Evolutionary conservation across 1,284 basidiomycete species (phyloP), one percentile per base, ranked within the genome.

Genomic region (Veloboletus limbatus): DNA sequence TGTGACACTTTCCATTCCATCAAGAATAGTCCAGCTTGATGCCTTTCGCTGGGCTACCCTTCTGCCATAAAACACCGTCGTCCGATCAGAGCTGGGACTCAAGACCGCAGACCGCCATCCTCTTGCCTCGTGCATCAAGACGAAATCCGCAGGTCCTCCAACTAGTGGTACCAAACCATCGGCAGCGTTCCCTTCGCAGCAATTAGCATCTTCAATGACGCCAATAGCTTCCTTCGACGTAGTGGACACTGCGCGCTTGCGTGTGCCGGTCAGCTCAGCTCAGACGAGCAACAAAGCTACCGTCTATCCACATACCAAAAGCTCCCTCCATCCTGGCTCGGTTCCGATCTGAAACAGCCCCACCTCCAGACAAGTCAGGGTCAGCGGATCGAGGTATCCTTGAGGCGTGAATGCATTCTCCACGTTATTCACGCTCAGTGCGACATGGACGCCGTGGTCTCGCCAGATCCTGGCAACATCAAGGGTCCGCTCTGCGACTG

Each of bases 401-500:
- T 83, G 82, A 24, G 81, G 82, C 38, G 78, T 84, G 58, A 85
- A 85, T 22, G 79, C 77, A 55, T 84, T 85, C 53, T 75, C 76
- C 51, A 82, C 72, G 57, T 83, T 82, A 59, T 83, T 82, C 22
- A 83, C 76, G 43, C 75, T 69, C 72, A 82, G 74, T 42, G 77
- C 78, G 37, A 78, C 64, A 37, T 71, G 64, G 26, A 83, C 52
- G 10, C 71, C 70, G 56, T 75, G 71, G 40, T 74, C 65, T 47
- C 63, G 63, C 46, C 66, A 65, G 33, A 80, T 62, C 45, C 69
- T 62, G 20, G 76, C 72, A 35, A 79, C 74, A 45, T 77, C 70
- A 35, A 84, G 70, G 21, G 81, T 79, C 43, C 77, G 69, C 48
- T 79, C 63, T 32, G 70, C 70, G 10, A 74, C 54, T 16, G 69